Evolutionary conservation across 2,329 filamentous ascomycete species (phyloP).

Genomic region (Trichoderma harzianum): DNA sequence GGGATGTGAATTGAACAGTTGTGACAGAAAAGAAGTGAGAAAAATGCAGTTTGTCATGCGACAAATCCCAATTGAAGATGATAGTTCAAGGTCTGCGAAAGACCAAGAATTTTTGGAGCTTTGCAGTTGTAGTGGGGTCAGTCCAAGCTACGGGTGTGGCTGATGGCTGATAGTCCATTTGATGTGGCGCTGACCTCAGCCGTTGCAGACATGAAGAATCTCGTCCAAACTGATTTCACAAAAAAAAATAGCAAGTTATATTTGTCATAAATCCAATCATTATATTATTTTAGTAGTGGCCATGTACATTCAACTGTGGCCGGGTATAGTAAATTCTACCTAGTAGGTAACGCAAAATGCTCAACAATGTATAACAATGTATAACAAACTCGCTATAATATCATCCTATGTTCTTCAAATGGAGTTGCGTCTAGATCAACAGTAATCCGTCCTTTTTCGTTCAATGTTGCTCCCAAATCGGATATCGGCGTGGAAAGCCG

Average conservation of each 20-base stretch:
- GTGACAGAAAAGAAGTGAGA: too few relatives aligned
- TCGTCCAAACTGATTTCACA: neutral
- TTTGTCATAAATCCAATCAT: neutral
- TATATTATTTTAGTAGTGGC: neutral
- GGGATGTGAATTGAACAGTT: neutral
- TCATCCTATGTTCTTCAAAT: conserved; percentile 32
- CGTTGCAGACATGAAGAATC: neutral
- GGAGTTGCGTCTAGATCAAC: conserved; percentile 40
- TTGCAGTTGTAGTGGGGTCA: conserved; percentile 10
- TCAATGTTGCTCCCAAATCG: conserved; percentile 46
- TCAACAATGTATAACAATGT: neutral
- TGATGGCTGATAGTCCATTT: neutral
- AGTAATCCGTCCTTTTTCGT: conserved; percentile 34
- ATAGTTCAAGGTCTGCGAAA: neutral
- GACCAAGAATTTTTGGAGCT: conserved; percentile 17
- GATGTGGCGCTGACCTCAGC: neutral
- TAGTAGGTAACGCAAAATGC: neutral
- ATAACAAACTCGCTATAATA: conserved; percentile 36
- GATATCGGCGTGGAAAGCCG: conserved; percentile 71
- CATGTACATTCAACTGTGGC: neutral
- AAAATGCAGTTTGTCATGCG: neutral
- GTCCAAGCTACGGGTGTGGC: conserved; percentile 11
- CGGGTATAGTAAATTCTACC: conserved; percentile 2
- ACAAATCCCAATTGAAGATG: neutral
- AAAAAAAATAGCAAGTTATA: too few relatives aligned